Evolutionary conservation across 2,329 filamentous ascomycete species (phyloP), one percentile per base, ranked within the genome.

Genomic region (Fusarium denticulatum): DNA sequence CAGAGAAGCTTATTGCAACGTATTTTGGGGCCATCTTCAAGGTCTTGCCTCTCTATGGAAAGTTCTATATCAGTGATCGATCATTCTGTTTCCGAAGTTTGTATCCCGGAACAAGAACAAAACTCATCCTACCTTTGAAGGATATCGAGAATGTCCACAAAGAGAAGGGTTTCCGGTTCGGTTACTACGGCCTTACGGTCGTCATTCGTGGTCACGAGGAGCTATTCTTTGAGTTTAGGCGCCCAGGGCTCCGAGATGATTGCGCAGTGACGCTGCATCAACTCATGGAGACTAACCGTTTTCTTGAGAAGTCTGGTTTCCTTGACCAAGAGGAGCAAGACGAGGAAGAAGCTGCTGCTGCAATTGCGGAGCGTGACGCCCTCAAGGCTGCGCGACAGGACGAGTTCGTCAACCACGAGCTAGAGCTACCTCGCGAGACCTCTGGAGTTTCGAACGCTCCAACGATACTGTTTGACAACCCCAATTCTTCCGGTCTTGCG

Each of bases 121-220:
- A 98, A 83, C 86, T 98, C 75, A 95, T 98, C 60, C 87, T 98
- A 1, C 96, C 96, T 1, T 87, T 98, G 60, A 94, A 91, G 77
- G 95, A 98, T 77, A 92, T 98, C 56, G 94, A 98, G 81, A 98
- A 95, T 71, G 94, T 95, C 12, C 92, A 96, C 77, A 98, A 97
- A 82, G 95, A 98, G 81, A 97, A 96, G 78, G 96, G 96, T 1
- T 98, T 98, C 79, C 90, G 95, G 2, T 93, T 97, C 77, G 94
- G 95, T 12, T 98, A 97, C 76, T 93, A 94, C 26, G 96, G 95
- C 10, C 88, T 99, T 45, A 94, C 97, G 0, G 86, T 98, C n/a
- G 93, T 97, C 9, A 97, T 99, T 72, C 91, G 93, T 60, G 96
- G 95, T 1, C 94, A 98, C 70, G 96, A 98, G 80, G 96, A 98